Conservation (phyloP, 1,284 basidiomycete genomes). For the Lignosus rhinocerotis region DNA sequence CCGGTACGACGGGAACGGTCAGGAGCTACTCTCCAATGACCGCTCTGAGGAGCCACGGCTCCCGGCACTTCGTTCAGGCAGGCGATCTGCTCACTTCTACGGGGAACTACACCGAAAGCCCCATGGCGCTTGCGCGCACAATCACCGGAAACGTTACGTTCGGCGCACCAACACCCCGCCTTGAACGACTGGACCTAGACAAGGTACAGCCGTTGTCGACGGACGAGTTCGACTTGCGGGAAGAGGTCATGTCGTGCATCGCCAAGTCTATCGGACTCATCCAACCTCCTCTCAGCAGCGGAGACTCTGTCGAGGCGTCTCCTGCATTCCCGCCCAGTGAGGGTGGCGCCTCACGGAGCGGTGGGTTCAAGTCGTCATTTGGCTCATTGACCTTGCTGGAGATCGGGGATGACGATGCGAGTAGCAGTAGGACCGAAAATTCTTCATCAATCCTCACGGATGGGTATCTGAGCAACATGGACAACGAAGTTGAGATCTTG, state of each 20-base stretch:
- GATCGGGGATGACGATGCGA: conserved; percentile 62
- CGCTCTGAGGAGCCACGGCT: conserved; percentile 24
- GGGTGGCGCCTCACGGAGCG: conserved; percentile 40
- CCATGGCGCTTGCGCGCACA: conserved; percentile 48
- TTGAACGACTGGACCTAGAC: conserved; percentile 1
- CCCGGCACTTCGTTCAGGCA: conserved; percentile 53
- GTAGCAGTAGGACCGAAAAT: conserved; percentile 53
- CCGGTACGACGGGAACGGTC: conserved; percentile 27
- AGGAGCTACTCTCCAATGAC: conserved; percentile 16
- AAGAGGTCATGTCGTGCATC: conserved; percentile 96
- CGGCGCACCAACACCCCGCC: conserved; percentile 16
- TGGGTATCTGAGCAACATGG: conserved; percentile 74
- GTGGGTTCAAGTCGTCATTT: conserved; percentile 76
- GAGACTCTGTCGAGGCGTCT: conserved; percentile 64
- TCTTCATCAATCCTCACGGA: conserved; percentile 57
- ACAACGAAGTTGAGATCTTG: conserved; percentile 95
- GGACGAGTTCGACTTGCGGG: conserved; percentile 85
- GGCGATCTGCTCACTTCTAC: conserved; percentile 66
- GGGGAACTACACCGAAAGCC: conserved; percentile 44
- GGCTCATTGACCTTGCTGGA: conserved; percentile 86
- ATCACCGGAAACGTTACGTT: conserved; percentile 53
- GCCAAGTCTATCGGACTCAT: conserved; percentile 95
- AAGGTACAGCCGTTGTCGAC: conserved; percentile 30
- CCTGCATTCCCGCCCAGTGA: conserved; percentile 63
- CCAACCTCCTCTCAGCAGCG: conserved; percentile 76